These are phyloP conservation scores for Amphicarpaea edgeworthii DNA, from an alignment of 306 rosid species.

Conservation along the genomic window DNA sequence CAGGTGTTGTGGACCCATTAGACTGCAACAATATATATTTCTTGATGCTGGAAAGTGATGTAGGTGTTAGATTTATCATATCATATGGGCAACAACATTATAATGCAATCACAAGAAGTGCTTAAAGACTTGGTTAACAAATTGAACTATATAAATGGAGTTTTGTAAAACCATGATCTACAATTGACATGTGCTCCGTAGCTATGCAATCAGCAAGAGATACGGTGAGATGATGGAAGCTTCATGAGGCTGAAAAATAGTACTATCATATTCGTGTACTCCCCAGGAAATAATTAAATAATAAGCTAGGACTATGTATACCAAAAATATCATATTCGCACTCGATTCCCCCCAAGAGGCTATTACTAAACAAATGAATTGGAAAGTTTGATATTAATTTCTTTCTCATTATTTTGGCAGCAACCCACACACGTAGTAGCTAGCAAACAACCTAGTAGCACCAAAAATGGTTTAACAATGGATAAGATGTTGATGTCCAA, in stretches of 20 bases:
- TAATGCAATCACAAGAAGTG: conserved; percentile 85
- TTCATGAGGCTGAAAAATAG: conserved; percentile 27
- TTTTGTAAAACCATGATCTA: conserved; percentile 33
- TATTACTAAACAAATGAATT: background rate
- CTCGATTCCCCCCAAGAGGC: background rate
- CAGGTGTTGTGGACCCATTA: conserved; percentile 52
- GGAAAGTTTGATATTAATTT: conserved; percentile 36
- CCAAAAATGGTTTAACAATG: conserved; percentile 46
- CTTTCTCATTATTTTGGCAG: conserved; percentile 44
- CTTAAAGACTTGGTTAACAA: conserved; percentile 41
- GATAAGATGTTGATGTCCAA: conserved; percentile 53
- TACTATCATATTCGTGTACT: conserved; percentile 7
- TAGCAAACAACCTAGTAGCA: conserved; percentile 49
- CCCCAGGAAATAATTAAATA: conserved; percentile 9
- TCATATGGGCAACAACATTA: conserved; percentile 68
- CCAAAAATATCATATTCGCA: background rate
- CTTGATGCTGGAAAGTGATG: conserved; percentile 65
- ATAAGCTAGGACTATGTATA: background rate
- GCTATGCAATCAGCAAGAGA: conserved; percentile 47
- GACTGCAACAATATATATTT: conserved; percentile 50
- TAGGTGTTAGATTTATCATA: conserved; percentile 54
- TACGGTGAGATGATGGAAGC: conserved; percentile 47
- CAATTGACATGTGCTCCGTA: conserved; percentile 49
- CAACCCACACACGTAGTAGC: conserved; percentile 30
- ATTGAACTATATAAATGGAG: conserved; percentile 43